Conservation (phyloP, 23 red algal species). For the Chondrus crispus region DNA sequence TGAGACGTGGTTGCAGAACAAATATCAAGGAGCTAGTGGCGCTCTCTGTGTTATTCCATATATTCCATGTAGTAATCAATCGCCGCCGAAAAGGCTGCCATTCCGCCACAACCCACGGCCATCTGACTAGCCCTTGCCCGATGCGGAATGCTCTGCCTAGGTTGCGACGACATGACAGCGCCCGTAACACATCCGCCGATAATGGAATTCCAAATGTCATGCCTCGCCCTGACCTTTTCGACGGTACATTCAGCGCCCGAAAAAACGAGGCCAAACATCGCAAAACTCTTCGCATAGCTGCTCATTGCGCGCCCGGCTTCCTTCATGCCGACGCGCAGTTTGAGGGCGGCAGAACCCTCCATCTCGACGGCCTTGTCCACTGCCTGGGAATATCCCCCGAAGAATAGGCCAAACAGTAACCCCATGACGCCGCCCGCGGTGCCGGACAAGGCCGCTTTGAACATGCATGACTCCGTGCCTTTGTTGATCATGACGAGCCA, state of each 20-base stretch:
- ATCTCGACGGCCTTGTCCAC: constrained; percentile 94
- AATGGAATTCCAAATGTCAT: constrained; percentile 95
- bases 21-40: no score
- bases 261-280: constrained; percentile 86
- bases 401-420: constrained; percentile 82
- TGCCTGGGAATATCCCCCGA: constrained; percentile 87
- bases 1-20: no score
- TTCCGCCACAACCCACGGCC: constrained; percentile 88
- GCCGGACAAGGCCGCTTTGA: constrained; percentile 82
- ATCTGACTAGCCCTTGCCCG: constrained; percentile 84
- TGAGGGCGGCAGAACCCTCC: constrained; percentile 53
- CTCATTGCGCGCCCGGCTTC: constrained; percentile 64
- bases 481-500: constrained; percentile 43
- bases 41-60: no score
- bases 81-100: constrained; percentile 86
- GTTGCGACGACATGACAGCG: constrained; percentile 79
- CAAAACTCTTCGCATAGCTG: constrained; percentile 88
- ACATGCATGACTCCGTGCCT: constrained; percentile 87
- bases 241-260: constrained; percentile 80
- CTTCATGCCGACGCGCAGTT: constrained; percentile 72
- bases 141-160: constrained; percentile 46
- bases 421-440: constrained; percentile 84
- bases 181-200: constrained; percentile 94
- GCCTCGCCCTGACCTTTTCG: constrained; percentile 86
- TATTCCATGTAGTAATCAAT: constrained; percentile 98